Conservation (phyloP, 2,329 filamentous ascomycete species). For the Phaeophleospora eucalypticola region DNA sequence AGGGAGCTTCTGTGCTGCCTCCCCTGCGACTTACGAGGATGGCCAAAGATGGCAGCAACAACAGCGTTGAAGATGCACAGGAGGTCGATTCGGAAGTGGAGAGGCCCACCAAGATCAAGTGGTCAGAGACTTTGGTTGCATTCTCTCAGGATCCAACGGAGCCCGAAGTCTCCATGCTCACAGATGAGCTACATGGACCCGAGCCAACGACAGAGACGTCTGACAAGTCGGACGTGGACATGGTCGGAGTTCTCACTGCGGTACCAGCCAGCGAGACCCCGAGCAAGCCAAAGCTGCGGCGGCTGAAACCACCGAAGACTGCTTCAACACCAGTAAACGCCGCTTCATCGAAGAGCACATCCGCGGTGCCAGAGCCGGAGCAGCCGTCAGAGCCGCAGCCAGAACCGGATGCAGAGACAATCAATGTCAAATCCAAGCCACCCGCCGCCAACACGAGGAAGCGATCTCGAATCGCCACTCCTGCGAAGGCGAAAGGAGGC, state of each 20-base stretch:
- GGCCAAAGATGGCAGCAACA: constrained; percentile 15
- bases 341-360: neutral
- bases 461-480: constrained; percentile 34
- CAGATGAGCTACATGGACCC: constrained; percentile 18
- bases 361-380: neutral
- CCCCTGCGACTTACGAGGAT: constrained; percentile 42
- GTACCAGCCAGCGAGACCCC: constrained; percentile 26
- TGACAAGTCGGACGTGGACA: constrained; percentile 9
- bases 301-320: constrained; percentile 22
- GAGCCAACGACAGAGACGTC: neutral
- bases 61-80: constrained; percentile 11
- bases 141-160: constrained; percentile 36
- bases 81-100: constrained; percentile 12
- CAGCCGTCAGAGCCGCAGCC: constrained; percentile 9
- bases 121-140: constrained; percentile 46
- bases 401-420: neutral
- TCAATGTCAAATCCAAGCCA: neutral
- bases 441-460: constrained; percentile 13
- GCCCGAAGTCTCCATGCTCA: constrained; percentile 19
- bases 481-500: constrained; percentile 25
- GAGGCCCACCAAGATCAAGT: constrained; percentile 38
- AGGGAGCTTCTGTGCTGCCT: constrained; percentile 43
- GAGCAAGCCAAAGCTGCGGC: constrained; percentile 29
- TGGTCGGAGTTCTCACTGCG: constrained; percentile 6
- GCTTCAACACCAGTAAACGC: constrained; percentile 20